Evolutionary conservation across 2,329 filamentous ascomycete species (phyloP).

Genomic region (Scedosporium dehoogii): DNA sequence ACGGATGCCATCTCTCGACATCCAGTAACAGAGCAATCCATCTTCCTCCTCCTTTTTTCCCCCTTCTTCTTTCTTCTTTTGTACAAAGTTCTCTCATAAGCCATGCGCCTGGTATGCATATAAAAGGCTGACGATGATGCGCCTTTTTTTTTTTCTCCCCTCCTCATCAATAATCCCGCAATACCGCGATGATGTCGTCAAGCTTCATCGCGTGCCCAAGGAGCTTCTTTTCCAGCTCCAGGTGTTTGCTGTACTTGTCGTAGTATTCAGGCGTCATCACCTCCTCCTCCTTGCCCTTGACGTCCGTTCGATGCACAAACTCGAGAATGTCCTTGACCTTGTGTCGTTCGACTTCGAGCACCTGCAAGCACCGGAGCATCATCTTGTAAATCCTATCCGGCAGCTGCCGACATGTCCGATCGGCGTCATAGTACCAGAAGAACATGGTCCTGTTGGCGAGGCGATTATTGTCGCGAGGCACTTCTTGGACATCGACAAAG

Average conservation of each 20-base stretch:
- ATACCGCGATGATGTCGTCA: conserved; percentile 74
- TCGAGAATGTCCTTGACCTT: conserved; percentile 63
- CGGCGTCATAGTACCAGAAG: conserved; percentile 81
- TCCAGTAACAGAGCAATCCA: not conserved
- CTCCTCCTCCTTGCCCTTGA: conserved; percentile 73
- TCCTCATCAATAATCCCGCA: conserved; percentile 62
- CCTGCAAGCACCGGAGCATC: conserved; percentile 77
- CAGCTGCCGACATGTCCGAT: conserved; percentile 59
- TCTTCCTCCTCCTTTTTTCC: not conserved
- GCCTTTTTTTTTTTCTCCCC: too few species aligned
- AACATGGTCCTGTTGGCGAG: conserved; percentile 78
- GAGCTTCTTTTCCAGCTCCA: conserved; percentile 62
- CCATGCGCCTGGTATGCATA: not conserved
- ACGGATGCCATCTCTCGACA: not conserved
- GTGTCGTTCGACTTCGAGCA: conserved; percentile 64
- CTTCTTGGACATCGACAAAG: conserved; percentile 84
- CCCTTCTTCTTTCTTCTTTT: not conserved
- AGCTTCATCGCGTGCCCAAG: conserved; percentile 69
- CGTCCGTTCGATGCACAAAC: conserved; percentile 77
- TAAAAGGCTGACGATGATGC: not conserved
- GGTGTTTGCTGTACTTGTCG: conserved; percentile 46
- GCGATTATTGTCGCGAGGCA: conserved; percentile 77
- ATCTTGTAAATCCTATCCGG: conserved; percentile 80
- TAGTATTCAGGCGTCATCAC: conserved; percentile 68
- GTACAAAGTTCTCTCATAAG: not conserved